Evolutionary conservation across 306 rosid species (phyloP).

Genomic region (Rosa persica): DNA sequence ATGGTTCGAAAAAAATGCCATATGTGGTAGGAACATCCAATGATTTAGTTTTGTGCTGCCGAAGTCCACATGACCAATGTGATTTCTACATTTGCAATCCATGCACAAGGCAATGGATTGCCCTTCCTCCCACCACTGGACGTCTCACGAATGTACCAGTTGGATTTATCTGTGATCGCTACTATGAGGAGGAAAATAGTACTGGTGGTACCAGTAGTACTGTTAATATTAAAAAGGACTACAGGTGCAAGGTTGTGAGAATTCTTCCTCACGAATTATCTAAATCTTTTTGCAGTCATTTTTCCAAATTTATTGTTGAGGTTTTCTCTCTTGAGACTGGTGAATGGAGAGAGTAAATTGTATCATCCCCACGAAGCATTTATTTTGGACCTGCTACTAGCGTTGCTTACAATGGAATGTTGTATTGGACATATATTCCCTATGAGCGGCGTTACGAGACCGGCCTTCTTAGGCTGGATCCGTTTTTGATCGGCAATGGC

Average conservation of each 20-base stretch:
- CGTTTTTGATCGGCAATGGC: neutral
- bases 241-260: neutral
- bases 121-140: neutral
- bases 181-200: neutral
- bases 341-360: neutral
- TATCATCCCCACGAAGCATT: neutral
- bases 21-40: neutral
- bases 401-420: neutral
- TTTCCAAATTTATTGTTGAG: neutral
- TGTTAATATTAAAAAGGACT: neutral
- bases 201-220: neutral
- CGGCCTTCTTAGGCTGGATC: neutral
- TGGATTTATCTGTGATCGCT: neutral
- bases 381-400: accelerated
- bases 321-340: neutral
- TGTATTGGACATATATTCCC: neutral
- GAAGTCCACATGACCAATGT: neutral
- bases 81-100: neutral
- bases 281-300: neutral
- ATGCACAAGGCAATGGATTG: neutral
- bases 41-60: neutral
- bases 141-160: neutral
- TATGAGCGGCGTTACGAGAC: no score
- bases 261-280: neutral
- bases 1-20: neutral